Evolutionary conservation across 805 yeast species (phyloP), one percentile per base, ranked within the genome.

Genomic region (Clavispora carvajalis): DNA sequence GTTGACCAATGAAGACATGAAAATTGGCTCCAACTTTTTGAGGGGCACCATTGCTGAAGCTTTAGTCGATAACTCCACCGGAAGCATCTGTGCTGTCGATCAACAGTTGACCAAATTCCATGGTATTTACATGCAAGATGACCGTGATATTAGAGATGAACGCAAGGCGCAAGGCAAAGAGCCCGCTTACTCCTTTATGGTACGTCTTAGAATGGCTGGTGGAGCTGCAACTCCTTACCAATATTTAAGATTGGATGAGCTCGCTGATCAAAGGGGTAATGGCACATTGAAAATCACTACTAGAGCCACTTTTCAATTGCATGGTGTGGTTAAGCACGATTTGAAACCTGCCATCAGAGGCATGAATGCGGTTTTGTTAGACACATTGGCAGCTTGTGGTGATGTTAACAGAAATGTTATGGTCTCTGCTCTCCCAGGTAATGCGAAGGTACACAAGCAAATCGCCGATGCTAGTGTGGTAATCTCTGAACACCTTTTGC

Each of bases 61-160:
- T 26, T 74, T 91, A 44, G 57, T 62, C 41, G 97, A 91, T 60
- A 74, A 75, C 42, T 73, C 88, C 4, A 91, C 98, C 8, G 96
- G 97, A 48, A 90, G 96, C 12, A 85, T 91, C 50, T 76, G 84
- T 49, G 93, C 96, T 11, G 77, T 78, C 43, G 97, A 89, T 65
- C 95, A 89, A 67, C 97, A 90, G 66, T 66, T 91, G 62, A 89
- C 97, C 51, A 91, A 91, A 67, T 91, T 91, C 79, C 98, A 91
- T 64, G 98, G 98, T 67, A 88, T 89, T 52, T 91, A 91, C 63
- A 88, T 91, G 95, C 98, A 91, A 70, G 98, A 91, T 63, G 98
- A 91, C 62, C 86, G 98, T 71, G 98, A 91, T 64, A 73, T 91
- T 44, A 79, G 98, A 63, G 98, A 91, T 41, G 84, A 85, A 53